Conservation (phyloP, 2,329 filamentous ascomycete species). For the Endoconidiophora laricicola region DNA sequence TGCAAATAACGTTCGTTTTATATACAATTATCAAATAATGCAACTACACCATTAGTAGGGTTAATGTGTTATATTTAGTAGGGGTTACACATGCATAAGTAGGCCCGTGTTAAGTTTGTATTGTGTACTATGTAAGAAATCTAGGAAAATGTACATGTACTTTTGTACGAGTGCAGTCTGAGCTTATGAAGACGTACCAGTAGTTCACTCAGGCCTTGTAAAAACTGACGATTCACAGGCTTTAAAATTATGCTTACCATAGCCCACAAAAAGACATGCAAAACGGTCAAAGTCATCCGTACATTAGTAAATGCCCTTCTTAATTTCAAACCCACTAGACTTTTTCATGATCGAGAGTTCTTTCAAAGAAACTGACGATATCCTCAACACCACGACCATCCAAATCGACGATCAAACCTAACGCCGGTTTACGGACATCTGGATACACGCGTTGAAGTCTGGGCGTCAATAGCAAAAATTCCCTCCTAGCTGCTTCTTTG, state of each 20-base stretch:
- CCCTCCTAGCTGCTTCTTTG: neutral
- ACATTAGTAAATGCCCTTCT: neutral
- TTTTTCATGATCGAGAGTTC: neutral
- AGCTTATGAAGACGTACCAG: neutral
- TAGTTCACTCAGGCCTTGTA: conserved; percentile 2
- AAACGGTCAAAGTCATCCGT: neutral
- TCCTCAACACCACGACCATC: too few relatives aligned
- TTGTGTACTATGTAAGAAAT: too few relatives aligned
- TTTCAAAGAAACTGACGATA: neutral
- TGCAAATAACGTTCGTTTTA: too few relatives aligned
- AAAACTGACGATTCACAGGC: conserved; percentile 23
- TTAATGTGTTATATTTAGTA: too few relatives aligned
- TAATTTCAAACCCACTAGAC: neutral
- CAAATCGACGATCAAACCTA: too few relatives aligned
- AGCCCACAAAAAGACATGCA: conserved; percentile 10
- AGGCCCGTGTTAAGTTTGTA: too few relatives aligned
- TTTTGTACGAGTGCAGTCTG: neutral
- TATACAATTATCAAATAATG: too few relatives aligned
- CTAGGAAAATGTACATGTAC: neutral
- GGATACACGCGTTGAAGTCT: neutral
- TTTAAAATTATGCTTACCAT: conserved; percentile 26
- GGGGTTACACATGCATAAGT: too few relatives aligned
- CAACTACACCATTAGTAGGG: too few relatives aligned
- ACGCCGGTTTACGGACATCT: neutral
- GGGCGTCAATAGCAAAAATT: neutral